A percentile compares a stretch with the other conserved stretches of the same genome.
These are phyloP conservation scores for Phytophthora fragariaefolia DNA, from an alignment of 352 stramenopile species.

Conservation along the genomic window DNA sequence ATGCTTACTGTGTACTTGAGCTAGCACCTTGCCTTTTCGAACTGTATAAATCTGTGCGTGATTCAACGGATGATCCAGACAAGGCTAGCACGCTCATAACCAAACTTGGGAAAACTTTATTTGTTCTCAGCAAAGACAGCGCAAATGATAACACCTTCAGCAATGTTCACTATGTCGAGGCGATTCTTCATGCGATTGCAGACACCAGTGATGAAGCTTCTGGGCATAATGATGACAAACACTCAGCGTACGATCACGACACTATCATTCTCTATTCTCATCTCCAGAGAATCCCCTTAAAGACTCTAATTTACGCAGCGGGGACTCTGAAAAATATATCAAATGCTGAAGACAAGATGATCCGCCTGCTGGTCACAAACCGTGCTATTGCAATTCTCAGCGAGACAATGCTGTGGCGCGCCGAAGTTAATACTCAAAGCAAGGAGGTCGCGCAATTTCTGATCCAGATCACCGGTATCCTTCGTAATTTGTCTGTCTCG, in stretches of 20 bases:
- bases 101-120: constrained; percentile 63
- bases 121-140: constrained; percentile 78
- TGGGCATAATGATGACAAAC: constrained; percentile 1
- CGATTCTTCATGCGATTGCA: constrained; percentile 50
- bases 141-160: constrained; percentile 70
- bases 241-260: constrained; percentile 12
- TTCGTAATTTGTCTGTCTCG: constrained; percentile 71
- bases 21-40: constrained; percentile 50
- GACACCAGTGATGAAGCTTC: constrained; percentile 22
- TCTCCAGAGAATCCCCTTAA: constrained; percentile 25
- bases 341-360: constrained; percentile 60
- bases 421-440: constrained; percentile 10
- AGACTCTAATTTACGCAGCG: constrained; percentile 70
- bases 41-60: constrained; percentile 30
- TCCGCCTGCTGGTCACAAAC: constrained; percentile 67
- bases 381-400: constrained; percentile 65
- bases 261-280: neutral
- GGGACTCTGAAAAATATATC: constrained; percentile 83
- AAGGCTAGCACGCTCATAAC: constrained; percentile 25
- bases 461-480: constrained; percentile 67
- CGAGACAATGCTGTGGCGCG: constrained; percentile 55
- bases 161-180: constrained; percentile 71
- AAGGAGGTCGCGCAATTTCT: constrained; percentile 79
- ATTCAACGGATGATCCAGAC: constrained; percentile 7
- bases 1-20: constrained; percentile 43